phyloP scores from a whole-genome alignment of 2,329 filamentous ascomycete genomes.

The Tolypocladium nubicola region DNA sequence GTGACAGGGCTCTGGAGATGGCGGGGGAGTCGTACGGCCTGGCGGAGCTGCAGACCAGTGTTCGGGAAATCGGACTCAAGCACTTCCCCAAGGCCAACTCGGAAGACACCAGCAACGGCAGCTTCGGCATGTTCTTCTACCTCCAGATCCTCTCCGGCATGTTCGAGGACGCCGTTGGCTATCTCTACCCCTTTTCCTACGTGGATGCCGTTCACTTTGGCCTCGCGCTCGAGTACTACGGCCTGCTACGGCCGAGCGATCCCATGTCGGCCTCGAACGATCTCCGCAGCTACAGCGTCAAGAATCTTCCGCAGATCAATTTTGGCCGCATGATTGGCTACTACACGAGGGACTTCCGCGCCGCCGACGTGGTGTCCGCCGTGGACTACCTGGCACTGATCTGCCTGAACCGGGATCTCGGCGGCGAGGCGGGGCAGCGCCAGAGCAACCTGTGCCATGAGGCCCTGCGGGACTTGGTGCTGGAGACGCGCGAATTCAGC shows the following conservation, averaged over 20 bases:
- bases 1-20: slow-evolving; percentile 51
- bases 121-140: slow-evolving; percentile 87
- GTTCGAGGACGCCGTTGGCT: slow-evolving; percentile 88
- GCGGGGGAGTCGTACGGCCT: slow-evolving; percentile 57
- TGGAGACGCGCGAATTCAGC: slow-evolving; percentile 96
- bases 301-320: slow-evolving; percentile 72
- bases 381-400: slow-evolving; percentile 90
- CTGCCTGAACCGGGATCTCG: slow-evolving; percentile 79
- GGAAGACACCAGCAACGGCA: slow-evolving; percentile 64
- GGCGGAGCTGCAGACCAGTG: slow-evolving; percentile 62
- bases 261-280: slow-evolving; percentile 66
- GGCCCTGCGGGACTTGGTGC: slow-evolving; percentile 81
- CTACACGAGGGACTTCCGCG: slow-evolving; percentile 93
- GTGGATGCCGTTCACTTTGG: slow-evolving; percentile 93
- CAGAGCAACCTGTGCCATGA: slow-evolving; percentile 83
- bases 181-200: slow-evolving; percentile 84
- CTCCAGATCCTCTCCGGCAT: slow-evolving; percentile 82
- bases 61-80: slow-evolving; percentile 80
- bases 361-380: slow-evolving; percentile 77
- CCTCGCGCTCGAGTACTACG: slow-evolving; percentile 80
- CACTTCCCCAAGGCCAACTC: slow-evolving; percentile 75
- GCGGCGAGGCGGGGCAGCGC: slow-evolving; percentile 60
- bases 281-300: slow-evolving; percentile 53
- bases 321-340: slow-evolving; percentile 90
- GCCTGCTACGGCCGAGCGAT: slow-evolving; percentile 77